Evolutionary conservation across 495 filamentous ascomycete species (phyloP).

Genomic region (Margaritispora aquatica): DNA sequence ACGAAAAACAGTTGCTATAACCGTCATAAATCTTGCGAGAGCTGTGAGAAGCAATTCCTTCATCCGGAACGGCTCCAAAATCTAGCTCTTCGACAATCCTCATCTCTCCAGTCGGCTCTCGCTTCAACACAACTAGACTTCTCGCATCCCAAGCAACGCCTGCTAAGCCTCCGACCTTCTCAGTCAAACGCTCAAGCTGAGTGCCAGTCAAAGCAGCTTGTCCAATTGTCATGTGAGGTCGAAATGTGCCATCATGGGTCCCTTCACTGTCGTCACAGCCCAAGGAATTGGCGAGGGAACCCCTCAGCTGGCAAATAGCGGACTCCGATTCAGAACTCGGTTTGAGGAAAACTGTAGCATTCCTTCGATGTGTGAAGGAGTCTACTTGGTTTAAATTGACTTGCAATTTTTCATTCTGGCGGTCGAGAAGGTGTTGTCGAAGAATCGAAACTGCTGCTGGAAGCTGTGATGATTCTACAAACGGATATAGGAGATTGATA

Average conservation of each 20-base stretch:
- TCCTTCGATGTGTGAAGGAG: constrained; percentile 34
- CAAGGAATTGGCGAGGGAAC: constrained; percentile 17
- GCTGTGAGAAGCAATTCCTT: background rate
- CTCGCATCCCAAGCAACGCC: constrained; percentile 35
- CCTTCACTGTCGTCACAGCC: constrained; percentile 10
- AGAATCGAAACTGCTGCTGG: constrained; percentile 23
- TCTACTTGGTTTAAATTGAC: constrained; percentile 31
- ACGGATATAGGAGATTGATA: constrained; percentile 55
- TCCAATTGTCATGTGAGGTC: constrained; percentile 46
- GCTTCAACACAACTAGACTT: constrained; percentile 39
- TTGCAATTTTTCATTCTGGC: constrained; percentile 7
- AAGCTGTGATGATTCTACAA: constrained; percentile 36
- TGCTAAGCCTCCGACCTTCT: constrained; percentile 37
- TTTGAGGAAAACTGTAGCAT: constrained; percentile 39
- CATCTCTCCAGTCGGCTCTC: constrained; percentile 39
- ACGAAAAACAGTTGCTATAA: background rate
- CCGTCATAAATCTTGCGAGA: background rate
- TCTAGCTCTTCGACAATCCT: constrained; percentile 31
- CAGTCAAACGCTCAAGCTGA: constrained; percentile 34
- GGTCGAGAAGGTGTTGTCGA: constrained; percentile 1
- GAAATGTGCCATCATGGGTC: constrained; percentile 21
- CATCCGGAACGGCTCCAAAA: background rate
- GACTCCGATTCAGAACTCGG: constrained; percentile 18
- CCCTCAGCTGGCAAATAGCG: constrained; percentile 18
- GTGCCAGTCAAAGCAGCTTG: constrained; percentile 35